Base-by-base conservation (phyloP, 306 rosid genomes). In the Rubus parviflorus region DNA sequence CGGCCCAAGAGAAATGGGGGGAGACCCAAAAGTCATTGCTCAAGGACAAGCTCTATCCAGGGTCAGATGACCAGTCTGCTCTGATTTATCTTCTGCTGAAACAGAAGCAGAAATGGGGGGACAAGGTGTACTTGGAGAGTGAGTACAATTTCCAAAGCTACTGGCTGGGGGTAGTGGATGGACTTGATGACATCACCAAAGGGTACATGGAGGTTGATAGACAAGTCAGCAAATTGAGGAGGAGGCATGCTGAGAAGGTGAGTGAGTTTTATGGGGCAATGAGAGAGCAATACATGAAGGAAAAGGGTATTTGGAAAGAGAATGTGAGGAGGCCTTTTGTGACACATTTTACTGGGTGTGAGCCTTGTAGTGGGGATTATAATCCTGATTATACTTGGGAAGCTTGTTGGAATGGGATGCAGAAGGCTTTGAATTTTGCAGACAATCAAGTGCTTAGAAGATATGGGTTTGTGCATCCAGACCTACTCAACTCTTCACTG, bases 301-400 rank as follows among this genome's bases (percentile, higher is more conserved):
- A 83, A 0, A 85, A 72, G 3, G 78, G 78, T 19, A 5, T 19
- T 3, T 91, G 90, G 4, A 76, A 51, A 38, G 90, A 87, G 11
- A 75, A 87, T 14, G 79, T 81, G 90, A 83, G 91, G 74, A 83
- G 97, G 79, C 98, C 98, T 2, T 94, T 94, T 25, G 80, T 94
- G 1, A 92, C 98, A 1, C 98, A 94, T 67, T 94, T 94, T 67
- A 92, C 98, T 0, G 98, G 98, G 0, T 94, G 98, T 54, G 97
- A 94, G 69, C 98, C 98, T 0, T 94, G 98, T 42, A 92, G 96
- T 70, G 98, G 98, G 7, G 64, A 89, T 41, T 89, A 84, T 78
- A 92, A 90, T 43, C 70, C 80, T 1, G 81, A 14, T 87, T 94
- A 94, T 45, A 65, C 88, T 0, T 92, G 89, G 1, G 75, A 85